A percentile compares a stretch with the other conserved stretches of the same genome.
Evolutionary conservation across 2,329 filamentous ascomycete genomes (phyloP).

Genomic region (Pochonia chlamydosporia): DNA sequence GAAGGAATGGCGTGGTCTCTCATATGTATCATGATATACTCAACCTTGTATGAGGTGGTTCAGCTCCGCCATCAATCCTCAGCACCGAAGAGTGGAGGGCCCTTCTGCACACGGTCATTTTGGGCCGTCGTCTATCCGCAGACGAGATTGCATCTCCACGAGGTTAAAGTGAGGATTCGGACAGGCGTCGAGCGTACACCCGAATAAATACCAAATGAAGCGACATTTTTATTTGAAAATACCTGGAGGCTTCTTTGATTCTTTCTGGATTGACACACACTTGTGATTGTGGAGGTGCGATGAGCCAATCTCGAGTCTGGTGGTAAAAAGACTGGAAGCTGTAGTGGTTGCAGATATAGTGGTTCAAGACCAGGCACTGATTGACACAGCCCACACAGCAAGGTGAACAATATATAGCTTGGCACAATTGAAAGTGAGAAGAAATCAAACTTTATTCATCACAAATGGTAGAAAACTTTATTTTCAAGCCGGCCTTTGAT

Average conservation of each 20-base stretch:
- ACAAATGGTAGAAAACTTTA: not conserved
- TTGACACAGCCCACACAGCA: not conserved
- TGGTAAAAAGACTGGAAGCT: no score
- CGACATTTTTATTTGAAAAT: not conserved
- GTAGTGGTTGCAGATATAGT: not conserved
- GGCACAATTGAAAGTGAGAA: not conserved
- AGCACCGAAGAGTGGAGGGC: constrained; percentile 63
- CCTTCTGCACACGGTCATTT: constrained; percentile 21
- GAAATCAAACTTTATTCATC: not conserved
- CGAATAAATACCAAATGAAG: constrained; percentile 32
- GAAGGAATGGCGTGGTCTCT: constrained; percentile 30
- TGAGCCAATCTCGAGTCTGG: no score
- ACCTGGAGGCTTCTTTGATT: constrained; percentile 2
- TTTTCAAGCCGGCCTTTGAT: not conserved
- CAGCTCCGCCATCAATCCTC: constrained; percentile 58
- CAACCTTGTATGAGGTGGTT: constrained; percentile 45
- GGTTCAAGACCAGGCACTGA: not conserved
- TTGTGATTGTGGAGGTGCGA: not conserved
- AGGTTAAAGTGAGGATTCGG: constrained; percentile 66
- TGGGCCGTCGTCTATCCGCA: constrained; percentile 12
- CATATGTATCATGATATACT: constrained; percentile 44
- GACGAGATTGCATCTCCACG: constrained; percentile 47
- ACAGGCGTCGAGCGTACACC: constrained; percentile 58
- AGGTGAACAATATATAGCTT: not conserved
- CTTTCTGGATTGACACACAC: not conserved